These are phyloP conservation scores for Olyra latifolia DNA, from an alignment of 176 grass and related monocot species.

Conservation along the genomic window DNA sequence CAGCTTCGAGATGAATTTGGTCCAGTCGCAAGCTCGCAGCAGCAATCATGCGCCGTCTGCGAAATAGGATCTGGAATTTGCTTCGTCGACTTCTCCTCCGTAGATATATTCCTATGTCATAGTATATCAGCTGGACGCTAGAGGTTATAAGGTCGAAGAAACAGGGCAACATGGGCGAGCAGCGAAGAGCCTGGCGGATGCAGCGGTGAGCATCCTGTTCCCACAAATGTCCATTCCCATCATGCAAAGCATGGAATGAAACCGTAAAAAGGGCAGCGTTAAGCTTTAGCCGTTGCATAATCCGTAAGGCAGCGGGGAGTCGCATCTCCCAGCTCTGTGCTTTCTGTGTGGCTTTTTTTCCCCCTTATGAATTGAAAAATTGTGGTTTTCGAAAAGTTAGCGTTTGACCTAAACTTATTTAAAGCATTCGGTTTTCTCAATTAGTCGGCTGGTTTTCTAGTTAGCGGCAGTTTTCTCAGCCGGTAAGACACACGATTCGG, in stretches of 20 bases:
- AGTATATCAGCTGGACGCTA: no score
- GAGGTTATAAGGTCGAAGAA: neutral
- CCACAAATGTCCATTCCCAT: neutral
- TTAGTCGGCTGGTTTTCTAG: no score
- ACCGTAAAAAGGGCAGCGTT: neutral
- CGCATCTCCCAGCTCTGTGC: neutral
- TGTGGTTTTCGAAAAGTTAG: no score
- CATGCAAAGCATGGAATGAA: constrained; percentile 18
- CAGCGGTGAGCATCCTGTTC: neutral
- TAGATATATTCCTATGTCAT: neutral
- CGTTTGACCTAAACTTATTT: no score
- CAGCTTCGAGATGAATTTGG: constrained; percentile 11
- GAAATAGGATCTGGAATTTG: neutral
- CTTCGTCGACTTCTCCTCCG: neutral
- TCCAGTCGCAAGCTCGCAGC: neutral
- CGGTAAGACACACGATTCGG: no score
- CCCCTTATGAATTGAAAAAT: no score
- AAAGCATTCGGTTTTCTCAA: no score
- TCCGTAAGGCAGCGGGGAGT: constrained; percentile 26
- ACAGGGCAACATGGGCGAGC: constrained; percentile 23
- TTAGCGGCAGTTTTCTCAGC: no score
- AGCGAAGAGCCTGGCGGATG: neutral
- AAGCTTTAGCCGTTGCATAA: neutral
- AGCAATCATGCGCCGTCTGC: neutral
- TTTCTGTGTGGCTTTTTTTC: no score